phyloP scores from a whole-genome alignment of 257 asterid genomes.

The Rauvolfia tetraphylla region DNA sequence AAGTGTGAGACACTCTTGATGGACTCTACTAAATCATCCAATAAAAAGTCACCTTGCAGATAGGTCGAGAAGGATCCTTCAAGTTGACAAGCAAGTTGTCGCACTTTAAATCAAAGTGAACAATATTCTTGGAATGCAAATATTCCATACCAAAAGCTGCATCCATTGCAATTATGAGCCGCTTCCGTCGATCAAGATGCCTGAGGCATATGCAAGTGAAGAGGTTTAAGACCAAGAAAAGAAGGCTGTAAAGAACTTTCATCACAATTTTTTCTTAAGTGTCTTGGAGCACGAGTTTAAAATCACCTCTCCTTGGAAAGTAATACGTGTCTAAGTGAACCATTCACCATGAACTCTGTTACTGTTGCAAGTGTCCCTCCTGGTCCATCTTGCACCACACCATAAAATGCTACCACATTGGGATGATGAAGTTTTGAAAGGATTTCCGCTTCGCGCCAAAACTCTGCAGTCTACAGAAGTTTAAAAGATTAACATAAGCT shows the following conservation, averaged over 20 bases:
- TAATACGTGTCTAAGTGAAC: slow-evolving; percentile 80
- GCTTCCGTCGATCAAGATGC: slow-evolving; percentile 93
- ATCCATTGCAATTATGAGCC: slow-evolving; percentile 90
- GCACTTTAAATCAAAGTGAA: slow-evolving; percentile 89
- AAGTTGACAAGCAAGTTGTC: slow-evolving; percentile 94
- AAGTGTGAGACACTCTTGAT: background rate
- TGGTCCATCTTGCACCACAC: slow-evolving; percentile 95
- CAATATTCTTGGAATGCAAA: slow-evolving; percentile 88
- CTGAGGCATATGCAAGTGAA: slow-evolving; percentile 30
- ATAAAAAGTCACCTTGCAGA: slow-evolving; percentile 69
- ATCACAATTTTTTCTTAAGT: background rate
- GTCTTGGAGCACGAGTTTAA: background rate
- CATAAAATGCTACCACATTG: slow-evolving; percentile 93
- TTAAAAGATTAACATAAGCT: slow-evolving; percentile 18
- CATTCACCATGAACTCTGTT: slow-evolving; percentile 90
- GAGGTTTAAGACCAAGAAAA: background rate
- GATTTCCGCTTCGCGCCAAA: slow-evolving; percentile 94
- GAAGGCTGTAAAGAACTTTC: background rate
- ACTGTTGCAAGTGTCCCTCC: slow-evolving; percentile 96
- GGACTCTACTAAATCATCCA: background rate
- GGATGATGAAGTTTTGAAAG: slow-evolving; percentile 97
- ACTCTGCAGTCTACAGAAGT: slow-evolving; percentile 57
- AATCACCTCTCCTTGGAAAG: slow-evolving; percentile 76
- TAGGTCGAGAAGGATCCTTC: slow-evolving; percentile 90
- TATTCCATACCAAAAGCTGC: slow-evolving; percentile 99